Evolutionary conservation across 805 yeast species (phyloP).

Genomic region (Candida tammaniensis): DNA sequence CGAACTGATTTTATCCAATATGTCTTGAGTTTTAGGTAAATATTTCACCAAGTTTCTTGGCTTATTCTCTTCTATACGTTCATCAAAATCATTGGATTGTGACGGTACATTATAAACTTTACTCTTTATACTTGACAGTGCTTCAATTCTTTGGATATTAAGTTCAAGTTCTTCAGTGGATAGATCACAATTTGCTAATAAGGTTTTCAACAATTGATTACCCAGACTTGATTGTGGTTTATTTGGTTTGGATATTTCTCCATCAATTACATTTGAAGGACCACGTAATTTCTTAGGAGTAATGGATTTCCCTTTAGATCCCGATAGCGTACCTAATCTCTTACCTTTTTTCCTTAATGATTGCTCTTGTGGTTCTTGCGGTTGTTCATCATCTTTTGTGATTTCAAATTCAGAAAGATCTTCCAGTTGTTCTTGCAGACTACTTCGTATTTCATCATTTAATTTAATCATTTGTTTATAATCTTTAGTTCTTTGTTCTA

Average conservation of each 20-base stretch:
- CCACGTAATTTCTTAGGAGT: no score
- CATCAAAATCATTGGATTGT: constrained; percentile 11
- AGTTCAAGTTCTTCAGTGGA: constrained; percentile 19
- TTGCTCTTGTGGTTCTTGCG: background rate
- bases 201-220: constrained; percentile 8
- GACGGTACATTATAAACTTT: constrained; percentile 7
- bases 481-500: constrained; percentile 4
- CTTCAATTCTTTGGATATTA: constrained; percentile 15
- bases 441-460: constrained; percentile 5
- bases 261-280: no score
- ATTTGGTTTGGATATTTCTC: no score
- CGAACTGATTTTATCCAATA: constrained; percentile 53
- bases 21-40: constrained; percentile 57
- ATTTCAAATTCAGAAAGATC: constrained; percentile 10
- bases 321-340: no score
- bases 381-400: background rate
- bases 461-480: background rate
- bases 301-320: no score
- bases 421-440: constrained; percentile 13
- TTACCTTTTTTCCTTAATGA: background rate
- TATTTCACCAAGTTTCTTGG: constrained; percentile 48
- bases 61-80: constrained; percentile 22
- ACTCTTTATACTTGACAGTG: constrained; percentile 1
- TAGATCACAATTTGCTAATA: constrained; percentile 30
- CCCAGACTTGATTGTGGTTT: no score